Evolutionary conservation across 306 rosid genomes (phyloP).

Genomic region (Quercus dentata): DNA sequence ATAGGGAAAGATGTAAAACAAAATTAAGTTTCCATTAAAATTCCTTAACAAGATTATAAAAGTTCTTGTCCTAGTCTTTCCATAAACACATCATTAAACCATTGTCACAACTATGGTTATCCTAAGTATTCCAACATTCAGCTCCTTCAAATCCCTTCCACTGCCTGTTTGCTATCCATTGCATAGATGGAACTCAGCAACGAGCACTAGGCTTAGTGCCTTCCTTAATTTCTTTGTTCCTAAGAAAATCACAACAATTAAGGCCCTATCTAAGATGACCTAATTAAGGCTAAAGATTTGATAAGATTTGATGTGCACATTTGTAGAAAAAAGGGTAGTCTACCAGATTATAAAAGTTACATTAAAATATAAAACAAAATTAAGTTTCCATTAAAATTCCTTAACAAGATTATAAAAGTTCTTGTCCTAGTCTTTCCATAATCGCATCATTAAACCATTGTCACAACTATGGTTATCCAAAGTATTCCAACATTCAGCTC

Average conservation of each 20-base stretch:
- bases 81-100: background rate
- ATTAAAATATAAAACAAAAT: background rate
- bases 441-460: background rate
- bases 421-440: background rate
- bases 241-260: background rate
- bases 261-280: background rate
- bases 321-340: background rate
- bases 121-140: background rate
- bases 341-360: background rate
- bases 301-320: background rate
- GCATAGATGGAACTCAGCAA: background rate
- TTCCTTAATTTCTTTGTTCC: background rate
- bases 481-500: background rate
- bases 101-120: background rate
- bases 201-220: background rate
- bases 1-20: constrained; percentile 1
- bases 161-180: background rate
- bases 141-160: background rate
- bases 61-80: background rate
- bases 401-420: background rate
- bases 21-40: background rate
- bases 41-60: background rate
- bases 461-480: background rate
- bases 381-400: background rate
- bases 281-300: background rate